Percentiles rank a stretch among this genome's conserved stretches.
These are phyloP conservation scores for Juncus effusus DNA, from an alignment of 176 grass and related monocot species.

Conservation along the genomic window DNA sequence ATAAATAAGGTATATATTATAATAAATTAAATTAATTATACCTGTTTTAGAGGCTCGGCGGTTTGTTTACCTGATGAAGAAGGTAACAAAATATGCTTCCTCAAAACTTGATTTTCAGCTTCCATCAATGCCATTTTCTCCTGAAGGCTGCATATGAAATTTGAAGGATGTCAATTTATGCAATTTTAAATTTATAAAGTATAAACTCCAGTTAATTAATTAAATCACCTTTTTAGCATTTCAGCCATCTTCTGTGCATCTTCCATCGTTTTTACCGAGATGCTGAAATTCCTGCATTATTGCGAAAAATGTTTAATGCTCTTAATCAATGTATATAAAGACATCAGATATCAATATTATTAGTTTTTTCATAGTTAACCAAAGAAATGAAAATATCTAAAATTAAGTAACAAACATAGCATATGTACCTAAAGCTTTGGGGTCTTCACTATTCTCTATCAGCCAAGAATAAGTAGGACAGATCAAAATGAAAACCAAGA, in stretches of 20 bases:
- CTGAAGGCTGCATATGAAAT: constrained; percentile 55
- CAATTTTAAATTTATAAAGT: constrained; percentile 1
- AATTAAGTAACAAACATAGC: background rate
- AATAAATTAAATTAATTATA: constrained; percentile 23
- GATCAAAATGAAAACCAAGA: background rate
- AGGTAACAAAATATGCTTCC: constrained; percentile 53
- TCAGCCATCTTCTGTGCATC: constrained; percentile 53
- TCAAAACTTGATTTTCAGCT: constrained; percentile 87
- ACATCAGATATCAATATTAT: too few relatives aligned
- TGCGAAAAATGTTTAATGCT: too few relatives aligned
- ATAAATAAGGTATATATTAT: constrained; percentile 26
- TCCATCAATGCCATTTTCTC: constrained; percentile 80
- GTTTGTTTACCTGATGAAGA: background rate
- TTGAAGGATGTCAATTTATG: constrained; percentile 1
- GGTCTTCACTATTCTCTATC: constrained; percentile 18
- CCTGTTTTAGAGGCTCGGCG: too few relatives aligned
- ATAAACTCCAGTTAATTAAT: constrained; percentile 1
- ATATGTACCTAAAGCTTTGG: constrained; percentile 10
- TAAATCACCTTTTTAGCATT: constrained; percentile 70
- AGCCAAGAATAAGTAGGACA: background rate
- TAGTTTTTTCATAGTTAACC: too few relatives aligned
- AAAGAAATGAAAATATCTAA: background rate
- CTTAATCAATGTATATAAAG: too few relatives aligned
- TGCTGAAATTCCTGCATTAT: too few relatives aligned
- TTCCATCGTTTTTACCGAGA: constrained; percentile 33